Evolutionary conservation across 2,329 filamentous ascomycete species (phyloP).

Genomic region (Epichloe uncinata): DNA sequence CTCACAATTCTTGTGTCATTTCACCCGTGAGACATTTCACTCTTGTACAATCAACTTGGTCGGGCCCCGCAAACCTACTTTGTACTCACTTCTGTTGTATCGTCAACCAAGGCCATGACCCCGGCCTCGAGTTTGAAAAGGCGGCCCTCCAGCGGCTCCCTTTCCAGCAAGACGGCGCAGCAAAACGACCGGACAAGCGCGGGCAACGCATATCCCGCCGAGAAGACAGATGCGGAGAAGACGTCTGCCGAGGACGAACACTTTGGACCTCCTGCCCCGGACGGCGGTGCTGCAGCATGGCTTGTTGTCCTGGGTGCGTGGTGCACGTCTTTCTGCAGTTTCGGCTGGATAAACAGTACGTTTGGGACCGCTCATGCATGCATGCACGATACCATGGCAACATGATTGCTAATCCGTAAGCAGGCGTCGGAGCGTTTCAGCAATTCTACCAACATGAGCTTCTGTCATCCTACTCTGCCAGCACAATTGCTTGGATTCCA

Average conservation of each 20-base stretch:
- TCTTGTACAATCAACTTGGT: too few species aligned
- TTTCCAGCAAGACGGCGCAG: neutral
- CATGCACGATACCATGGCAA: neutral
- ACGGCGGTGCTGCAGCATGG: constrained; percentile 16
- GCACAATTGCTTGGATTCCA: constrained; percentile 41
- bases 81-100: too few species aligned
- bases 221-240: neutral
- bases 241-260: neutral
- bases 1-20: too few species aligned
- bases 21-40: too few species aligned
- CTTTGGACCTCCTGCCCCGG: constrained; percentile 6
- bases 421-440: constrained; percentile 34
- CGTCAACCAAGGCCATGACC: neutral
- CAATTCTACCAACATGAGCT: constrained; percentile 34
- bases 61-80: too few species aligned
- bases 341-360: constrained; percentile 18
- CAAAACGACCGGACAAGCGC: neutral
- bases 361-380: neutral
- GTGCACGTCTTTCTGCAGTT: constrained; percentile 19
- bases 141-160: neutral
- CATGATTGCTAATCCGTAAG: neutral
- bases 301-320: constrained; percentile 17
- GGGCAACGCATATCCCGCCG: neutral
- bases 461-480: constrained; percentile 30
- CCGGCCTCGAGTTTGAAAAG: neutral